Evolutionary conservation across 192 early-diverging fungal genomes (phyloP).

Genomic region (Gryganskiella cystojenkinii): DNA sequence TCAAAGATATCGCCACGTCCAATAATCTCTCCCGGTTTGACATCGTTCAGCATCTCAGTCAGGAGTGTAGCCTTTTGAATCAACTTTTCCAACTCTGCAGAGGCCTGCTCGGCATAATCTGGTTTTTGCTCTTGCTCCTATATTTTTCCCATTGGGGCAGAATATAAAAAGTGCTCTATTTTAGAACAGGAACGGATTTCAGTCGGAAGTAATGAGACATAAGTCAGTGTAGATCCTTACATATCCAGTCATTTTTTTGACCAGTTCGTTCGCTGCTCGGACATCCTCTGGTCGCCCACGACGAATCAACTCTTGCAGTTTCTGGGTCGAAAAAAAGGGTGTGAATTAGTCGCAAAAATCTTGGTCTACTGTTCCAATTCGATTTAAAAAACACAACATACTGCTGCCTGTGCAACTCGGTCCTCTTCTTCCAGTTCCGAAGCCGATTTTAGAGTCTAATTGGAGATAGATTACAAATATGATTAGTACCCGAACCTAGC

Average conservation of each 20-base stretch:
- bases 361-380: not conserved
- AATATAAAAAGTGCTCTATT: not conserved
- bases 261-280: slow-evolving; percentile 95
- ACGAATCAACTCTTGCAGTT: slow-evolving; percentile 96
- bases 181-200: too few species aligned
- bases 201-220: too few species aligned
- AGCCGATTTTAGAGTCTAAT: slow-evolving; percentile 84
- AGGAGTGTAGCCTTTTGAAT: slow-evolving; percentile 79
- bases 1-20: slow-evolving; percentile 61
- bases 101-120: slow-evolving; percentile 88
- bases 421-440: slow-evolving; percentile 98
- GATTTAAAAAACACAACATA: slow-evolving; percentile 38
- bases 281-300: slow-evolving; percentile 93
- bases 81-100: slow-evolving; percentile 83
- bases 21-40: slow-evolving; percentile 66
- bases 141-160: slow-evolving; percentile 35
- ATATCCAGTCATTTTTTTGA: slow-evolving; percentile 99
- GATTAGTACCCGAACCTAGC: not conserved
- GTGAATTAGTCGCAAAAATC: not conserved
- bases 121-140: slow-evolving; percentile 72
- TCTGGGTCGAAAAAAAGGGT: slow-evolving; percentile 55
- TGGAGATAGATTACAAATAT: not conserved
- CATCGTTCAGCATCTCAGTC: slow-evolving; percentile 83
- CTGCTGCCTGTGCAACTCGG: slow-evolving; percentile 81
- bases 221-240: slow-evolving; percentile 62